phyloP scores from a whole-genome alignment of 148 eudicot genomes.

The Mesembryanthemum crystallinum region DNA sequence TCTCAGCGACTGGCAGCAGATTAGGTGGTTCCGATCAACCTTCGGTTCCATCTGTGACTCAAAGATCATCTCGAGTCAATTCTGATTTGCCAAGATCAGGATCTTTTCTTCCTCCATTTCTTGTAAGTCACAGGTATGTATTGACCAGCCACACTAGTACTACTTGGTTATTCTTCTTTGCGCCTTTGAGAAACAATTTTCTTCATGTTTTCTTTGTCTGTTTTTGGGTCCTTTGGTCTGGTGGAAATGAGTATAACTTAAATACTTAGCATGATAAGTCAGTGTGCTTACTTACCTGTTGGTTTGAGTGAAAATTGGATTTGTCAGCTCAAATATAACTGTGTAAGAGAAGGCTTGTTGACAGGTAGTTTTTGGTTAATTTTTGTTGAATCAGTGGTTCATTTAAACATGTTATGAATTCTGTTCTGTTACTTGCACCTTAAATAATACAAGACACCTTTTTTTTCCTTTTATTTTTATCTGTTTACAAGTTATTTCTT shows the following conservation, averaged over 20 bases:
- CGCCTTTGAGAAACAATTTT: background rate
- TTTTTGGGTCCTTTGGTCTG: background rate
- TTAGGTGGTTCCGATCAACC: constrained; percentile 59
- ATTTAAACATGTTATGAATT: too few species aligned
- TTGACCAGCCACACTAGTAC: background rate
- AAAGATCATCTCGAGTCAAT: constrained; percentile 56
- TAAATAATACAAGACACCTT: too few species aligned
- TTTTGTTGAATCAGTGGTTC: too few species aligned
- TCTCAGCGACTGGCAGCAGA: constrained; percentile 44
- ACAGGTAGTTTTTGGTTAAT: background rate
- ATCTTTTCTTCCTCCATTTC: constrained; percentile 57
- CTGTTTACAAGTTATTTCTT: background rate
- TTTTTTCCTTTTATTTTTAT: background rate
- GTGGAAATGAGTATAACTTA: background rate
- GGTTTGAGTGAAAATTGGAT: background rate
- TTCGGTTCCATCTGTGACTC: constrained; percentile 45
- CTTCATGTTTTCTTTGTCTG: background rate
- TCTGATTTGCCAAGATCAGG: constrained; percentile 70
- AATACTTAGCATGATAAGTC: background rate
- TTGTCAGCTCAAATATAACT: too few species aligned
- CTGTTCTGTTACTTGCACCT: too few species aligned
- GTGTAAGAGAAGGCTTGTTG: too few species aligned
- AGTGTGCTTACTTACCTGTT: too few species aligned
- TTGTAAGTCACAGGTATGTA: constrained; percentile 63
- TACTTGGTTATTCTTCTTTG: background rate